Evolutionary conservation across 1,284 basidiomycete genomes (phyloP).

Genomic region (Chalciporus sp.): DNA sequence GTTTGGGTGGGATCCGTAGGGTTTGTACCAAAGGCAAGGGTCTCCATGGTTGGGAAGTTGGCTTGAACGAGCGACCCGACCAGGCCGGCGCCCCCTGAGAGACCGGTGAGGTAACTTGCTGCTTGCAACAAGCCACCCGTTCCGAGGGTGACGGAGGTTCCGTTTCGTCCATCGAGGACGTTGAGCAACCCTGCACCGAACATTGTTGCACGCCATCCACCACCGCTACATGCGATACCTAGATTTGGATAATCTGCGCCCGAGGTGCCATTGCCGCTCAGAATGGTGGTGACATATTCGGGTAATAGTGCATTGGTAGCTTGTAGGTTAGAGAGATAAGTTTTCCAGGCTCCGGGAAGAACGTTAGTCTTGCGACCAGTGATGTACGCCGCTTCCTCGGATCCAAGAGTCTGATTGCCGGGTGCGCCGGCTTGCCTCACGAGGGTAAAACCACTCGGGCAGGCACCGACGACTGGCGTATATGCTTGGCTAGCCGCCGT

Average conservation of each 20-base stretch:
- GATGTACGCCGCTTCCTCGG: constrained; percentile 26
- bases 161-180: constrained; percentile 47
- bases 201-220: constrained; percentile 45
- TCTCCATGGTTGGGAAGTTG: constrained; percentile 36
- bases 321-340: constrained; percentile 30
- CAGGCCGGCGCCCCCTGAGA: constrained; percentile 34
- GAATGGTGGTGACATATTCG: constrained; percentile 31
- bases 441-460: constrained; percentile 27
- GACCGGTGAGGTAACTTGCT: constrained; percentile 37
- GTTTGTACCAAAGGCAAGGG: constrained; percentile 31
- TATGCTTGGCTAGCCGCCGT: constrained; percentile 9
- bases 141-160: constrained; percentile 38
- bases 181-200: constrained; percentile 48
- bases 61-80: constrained; percentile 37
- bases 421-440: constrained; percentile 27
- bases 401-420: constrained; percentile 22
- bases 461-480: constrained; percentile 20
- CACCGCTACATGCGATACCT: constrained; percentile 43
- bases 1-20: constrained; percentile 6
- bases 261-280: constrained; percentile 13
- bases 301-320: constrained; percentile 22
- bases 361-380: constrained; percentile 19
- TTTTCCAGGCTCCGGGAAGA: constrained; percentile 26
- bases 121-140: constrained; percentile 50
- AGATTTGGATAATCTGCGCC: constrained; percentile 31